Evolutionary conservation across 2,329 filamentous ascomycete genomes (phyloP), one percentile per base, ranked within the genome.

Genomic region (Geoglossum cookeanum): DNA sequence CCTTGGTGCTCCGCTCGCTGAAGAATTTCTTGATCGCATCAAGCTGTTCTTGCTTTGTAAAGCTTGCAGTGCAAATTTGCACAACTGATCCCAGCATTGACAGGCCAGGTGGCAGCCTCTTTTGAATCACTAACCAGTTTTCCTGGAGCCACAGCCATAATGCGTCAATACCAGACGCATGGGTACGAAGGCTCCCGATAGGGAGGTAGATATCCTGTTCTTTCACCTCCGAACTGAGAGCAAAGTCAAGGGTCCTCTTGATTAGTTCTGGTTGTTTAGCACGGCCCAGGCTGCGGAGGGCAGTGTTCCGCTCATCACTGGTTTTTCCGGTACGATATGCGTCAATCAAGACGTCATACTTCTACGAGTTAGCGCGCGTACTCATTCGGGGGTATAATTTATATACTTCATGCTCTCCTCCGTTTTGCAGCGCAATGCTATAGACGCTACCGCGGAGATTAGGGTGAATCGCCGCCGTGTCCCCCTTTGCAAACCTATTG

Each of bases 201-300:
- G 91, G 90, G 67, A 95, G 81, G 72, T 95, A 96, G 62, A 96
- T 83, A 69, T 97, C 91, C 70, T 96, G 91, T 62, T 86, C 88
- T 75, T 94, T 94, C 70, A 96, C 85, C 63, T 94, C 84, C 60
- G 83, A 80, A 68, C 81, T 81, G 58, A 90, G 77, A 35, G 89
- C 77, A 61, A 96, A 75, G 33, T 75, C 78, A 13, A 97, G 77
- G 2, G 89, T 91, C 60, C 81, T 80, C 73, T 92, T 74, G 68
- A 96, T 91, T 54, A 96, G 79, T 62, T 84, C 80, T 1, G 87
- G 83, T 58, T 85, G 78, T 67, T 83, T 83, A 52, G 87, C 82
- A 55, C 88, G 81, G 55, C 91, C 91, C 27, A 97, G 78, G 35
- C 79, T 80, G 64, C 90, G 87, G 59, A 97, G 79, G 1, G 89